Percentiles rank a stretch among this genome's conserved stretches.
These are phyloP conservation scores for Candolleomyces efflorescens DNA, from an alignment of 768 basidiomycete species.

Conservation along the genomic window DNA sequence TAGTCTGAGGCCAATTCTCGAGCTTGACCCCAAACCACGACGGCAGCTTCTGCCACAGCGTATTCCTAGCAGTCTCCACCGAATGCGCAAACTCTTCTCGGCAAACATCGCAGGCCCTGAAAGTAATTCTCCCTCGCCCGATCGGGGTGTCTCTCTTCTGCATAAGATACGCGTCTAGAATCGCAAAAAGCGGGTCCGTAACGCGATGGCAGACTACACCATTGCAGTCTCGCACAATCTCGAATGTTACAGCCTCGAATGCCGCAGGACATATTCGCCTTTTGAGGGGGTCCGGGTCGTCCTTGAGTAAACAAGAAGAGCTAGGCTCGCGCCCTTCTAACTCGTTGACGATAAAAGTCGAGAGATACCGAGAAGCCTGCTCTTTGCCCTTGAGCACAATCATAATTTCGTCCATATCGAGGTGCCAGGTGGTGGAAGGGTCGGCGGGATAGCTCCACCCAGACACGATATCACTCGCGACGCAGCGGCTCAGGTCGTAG, in stretches of 20 bases:
- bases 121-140: conserved; percentile 37
- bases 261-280: conserved; percentile 63
- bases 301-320: conserved; percentile 42
- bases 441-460: conserved; percentile 49
- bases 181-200: conserved; percentile 68
- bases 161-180: conserved; percentile 64
- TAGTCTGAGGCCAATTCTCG: conserved; percentile 21
- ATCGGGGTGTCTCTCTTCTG: conserved; percentile 49
- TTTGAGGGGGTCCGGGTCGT: conserved; percentile 38
- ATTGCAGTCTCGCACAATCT: conserved; percentile 70
- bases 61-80: conserved; percentile 55
- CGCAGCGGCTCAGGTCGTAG: conserved; percentile 72
- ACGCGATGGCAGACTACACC: conserved; percentile 61
- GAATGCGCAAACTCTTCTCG: conserved; percentile 56
- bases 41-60: conserved; percentile 63
- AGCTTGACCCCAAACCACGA: conserved; percentile 59
- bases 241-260: conserved; percentile 71
- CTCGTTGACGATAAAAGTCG: conserved; percentile 72
- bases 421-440: conserved; percentile 8
- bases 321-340: conserved; percentile 62
- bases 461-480: conserved; percentile 55
- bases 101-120: conserved; percentile 63
- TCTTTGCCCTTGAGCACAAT: conserved; percentile 65
- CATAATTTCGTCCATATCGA: conserved; percentile 30
- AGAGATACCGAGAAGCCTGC: conserved; percentile 67